Evolutionary conservation across 225 moss, liverwort and hornwort genomes (phyloP), one percentile per base, ranked within the genome.

Genomic region (Lunularia cruciata): DNA sequence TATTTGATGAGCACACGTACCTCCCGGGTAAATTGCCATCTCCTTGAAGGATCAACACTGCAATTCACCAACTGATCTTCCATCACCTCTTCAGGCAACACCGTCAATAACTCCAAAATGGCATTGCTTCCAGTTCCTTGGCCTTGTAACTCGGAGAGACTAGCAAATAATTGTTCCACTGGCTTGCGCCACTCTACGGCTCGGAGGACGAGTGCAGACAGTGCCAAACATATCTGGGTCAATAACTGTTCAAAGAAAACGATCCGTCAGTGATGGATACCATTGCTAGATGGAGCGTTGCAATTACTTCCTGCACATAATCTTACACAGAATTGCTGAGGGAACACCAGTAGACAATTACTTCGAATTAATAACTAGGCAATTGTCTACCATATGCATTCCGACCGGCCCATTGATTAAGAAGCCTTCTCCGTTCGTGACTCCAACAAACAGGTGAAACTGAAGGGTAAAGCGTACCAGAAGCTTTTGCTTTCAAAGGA

Each of bases 181-280:
- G 91, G 86, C 78, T 85, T 95, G 55, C 84, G 77, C 86, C 86
- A 89, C 75, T 95, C 91, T 56, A 84, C 75, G 72, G 94, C 86
- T 57, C 91, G 91, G 67, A 95, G 76, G 47, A 91, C 89, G 63
- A 95, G 78, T 36, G 94, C 91, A 60, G 94, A 95, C 70, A 95
- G 78, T 53, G 91, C 94, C 75, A 95, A 85, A 77, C 94, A 95
- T 83, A 91, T 88, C 79, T 95, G 94, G 32, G 91, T 95, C 85
- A 95, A 82, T 68, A 95, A 84, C 94, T 95, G 94, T 75, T 63
- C 72, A 60, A 54, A 31, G 30, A 16, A 8, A 32, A 31, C 18
- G 28, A 25, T 14, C 42, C 9, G 10, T 61, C 26, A 61, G 39
- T 20, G 23, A 36, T 12, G 38, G 38, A n/a, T 0, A 40, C 19